phyloP scores from a whole-genome alignment of 257 asterid genomes.

The Fraxinus quadrangulata region DNA sequence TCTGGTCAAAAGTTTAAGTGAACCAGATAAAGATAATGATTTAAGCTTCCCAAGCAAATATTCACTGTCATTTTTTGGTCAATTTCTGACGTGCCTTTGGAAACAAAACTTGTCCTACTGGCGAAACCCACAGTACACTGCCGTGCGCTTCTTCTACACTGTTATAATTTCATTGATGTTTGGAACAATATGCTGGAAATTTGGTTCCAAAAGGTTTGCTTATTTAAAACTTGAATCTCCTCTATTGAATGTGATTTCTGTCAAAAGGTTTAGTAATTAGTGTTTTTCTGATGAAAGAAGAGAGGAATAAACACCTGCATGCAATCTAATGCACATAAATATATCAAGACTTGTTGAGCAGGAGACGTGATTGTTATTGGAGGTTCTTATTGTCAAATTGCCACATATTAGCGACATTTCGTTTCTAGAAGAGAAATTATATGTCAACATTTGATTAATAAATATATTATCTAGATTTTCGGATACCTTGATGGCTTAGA shows the following conservation, averaged over 20 bases:
- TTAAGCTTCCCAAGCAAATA: slow-evolving; percentile 72
- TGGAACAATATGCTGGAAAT: slow-evolving; percentile 89
- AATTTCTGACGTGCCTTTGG: slow-evolving; percentile 89
- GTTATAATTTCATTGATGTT: slow-evolving; percentile 78
- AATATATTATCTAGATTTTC: too few relatives aligned
- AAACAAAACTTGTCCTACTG: slow-evolving; percentile 87
- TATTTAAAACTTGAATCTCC: slow-evolving; percentile 17
- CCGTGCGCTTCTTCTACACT: slow-evolving; percentile 82
- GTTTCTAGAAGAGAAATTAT: too few relatives aligned
- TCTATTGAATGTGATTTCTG: not conserved
- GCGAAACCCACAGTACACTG: slow-evolving; percentile 88
- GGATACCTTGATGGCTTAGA: too few relatives aligned
- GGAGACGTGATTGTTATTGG: too few relatives aligned
- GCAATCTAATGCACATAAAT: too few relatives aligned
- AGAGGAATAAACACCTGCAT: too few relatives aligned
- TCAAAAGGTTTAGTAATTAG: not conserved
- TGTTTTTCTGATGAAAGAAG: not conserved
- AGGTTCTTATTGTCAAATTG: too few relatives aligned
- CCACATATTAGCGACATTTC: too few relatives aligned
- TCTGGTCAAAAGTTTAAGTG: slow-evolving; percentile 64
- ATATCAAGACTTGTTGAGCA: too few relatives aligned
- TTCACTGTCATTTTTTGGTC: slow-evolving; percentile 65
- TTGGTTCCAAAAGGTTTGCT: slow-evolving; percentile 77
- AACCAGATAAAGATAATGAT: slow-evolving; percentile 60
- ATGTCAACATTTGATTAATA: too few relatives aligned